phyloP scores from a whole-genome alignment of 305 asterid species.

The Fraxinus dipetala region DNA sequence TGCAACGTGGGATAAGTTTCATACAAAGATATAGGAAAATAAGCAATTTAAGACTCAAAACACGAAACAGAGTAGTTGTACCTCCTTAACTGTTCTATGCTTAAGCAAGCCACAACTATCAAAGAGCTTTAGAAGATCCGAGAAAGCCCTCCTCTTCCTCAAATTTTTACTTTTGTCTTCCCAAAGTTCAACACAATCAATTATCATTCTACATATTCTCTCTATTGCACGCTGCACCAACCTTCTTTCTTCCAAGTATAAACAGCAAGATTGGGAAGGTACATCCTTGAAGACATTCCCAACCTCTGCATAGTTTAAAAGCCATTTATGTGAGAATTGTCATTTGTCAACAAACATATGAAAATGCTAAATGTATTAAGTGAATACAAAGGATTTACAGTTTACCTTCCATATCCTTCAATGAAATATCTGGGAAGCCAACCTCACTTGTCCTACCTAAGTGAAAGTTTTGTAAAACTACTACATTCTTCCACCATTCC shows the following conservation, averaged over 20 bases:
- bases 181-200: conserved; percentile 66
- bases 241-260: conserved; percentile 45
- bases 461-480: conserved; percentile 22
- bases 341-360: neutral
- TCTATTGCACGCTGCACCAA: conserved; percentile 52
- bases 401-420: conserved; percentile 30
- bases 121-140: conserved; percentile 70
- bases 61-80: conserved; percentile 25
- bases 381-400: conserved; percentile 14
- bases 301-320: conserved; percentile 43
- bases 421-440: conserved; percentile 18
- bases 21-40: neutral
- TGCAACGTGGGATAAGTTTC: neutral
- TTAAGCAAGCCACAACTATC: conserved; percentile 71
- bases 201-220: conserved; percentile 39
- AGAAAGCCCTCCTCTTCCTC: conserved; percentile 63
- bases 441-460: conserved; percentile 28
- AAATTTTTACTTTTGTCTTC: conserved; percentile 59
- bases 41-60: neutral
- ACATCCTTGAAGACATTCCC: conserved; percentile 33
- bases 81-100: conserved; percentile 63
- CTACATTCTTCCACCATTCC: conserved; percentile 59
- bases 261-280: conserved; percentile 40
- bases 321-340: conserved; percentile 12
- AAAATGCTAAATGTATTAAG: conserved; percentile 4